phyloP scores from a whole-genome alignment of 768 basidiomycete species.

The Trametopsis cervina region DNA sequence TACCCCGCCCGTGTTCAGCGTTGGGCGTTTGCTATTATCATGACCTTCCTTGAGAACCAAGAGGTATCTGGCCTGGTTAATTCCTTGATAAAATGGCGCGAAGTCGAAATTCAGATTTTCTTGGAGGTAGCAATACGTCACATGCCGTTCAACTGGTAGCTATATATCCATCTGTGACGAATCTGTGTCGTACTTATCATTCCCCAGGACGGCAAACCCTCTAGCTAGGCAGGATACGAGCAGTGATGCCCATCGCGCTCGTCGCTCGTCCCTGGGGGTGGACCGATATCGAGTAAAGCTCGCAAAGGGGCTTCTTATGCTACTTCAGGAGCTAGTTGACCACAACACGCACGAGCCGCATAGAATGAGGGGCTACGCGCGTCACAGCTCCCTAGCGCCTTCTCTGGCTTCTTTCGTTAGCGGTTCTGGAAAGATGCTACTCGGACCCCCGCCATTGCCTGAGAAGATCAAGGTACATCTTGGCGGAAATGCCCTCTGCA shows the following conservation, averaged over 20 bases:
- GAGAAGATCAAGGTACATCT: neutral
- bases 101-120: conserved; percentile 4
- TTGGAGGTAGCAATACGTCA: neutral
- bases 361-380: neutral
- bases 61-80: neutral
- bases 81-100: conserved; percentile 1
- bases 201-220: too few relatives aligned
- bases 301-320: too few relatives aligned
- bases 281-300: too few relatives aligned
- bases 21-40: too few relatives aligned
- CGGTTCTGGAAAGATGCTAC: conserved; percentile 6
- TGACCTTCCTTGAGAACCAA: too few relatives aligned
- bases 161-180: too few relatives aligned
- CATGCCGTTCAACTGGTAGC: conserved; percentile 2
- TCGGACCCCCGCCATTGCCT: neutral
- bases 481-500: neutral
- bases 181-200: too few relatives aligned
- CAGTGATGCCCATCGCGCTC: neutral
- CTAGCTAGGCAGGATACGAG: neutral
- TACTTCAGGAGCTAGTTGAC: too few relatives aligned
- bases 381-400: neutral
- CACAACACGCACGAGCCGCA: too few relatives aligned
- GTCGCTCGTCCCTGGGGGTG: neutral
- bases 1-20: too few relatives aligned
- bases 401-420: conserved; percentile 7